phyloP scores from a whole-genome alignment of 2,329 filamentous ascomycete species.

The Calonectria hongkongensis region DNA sequence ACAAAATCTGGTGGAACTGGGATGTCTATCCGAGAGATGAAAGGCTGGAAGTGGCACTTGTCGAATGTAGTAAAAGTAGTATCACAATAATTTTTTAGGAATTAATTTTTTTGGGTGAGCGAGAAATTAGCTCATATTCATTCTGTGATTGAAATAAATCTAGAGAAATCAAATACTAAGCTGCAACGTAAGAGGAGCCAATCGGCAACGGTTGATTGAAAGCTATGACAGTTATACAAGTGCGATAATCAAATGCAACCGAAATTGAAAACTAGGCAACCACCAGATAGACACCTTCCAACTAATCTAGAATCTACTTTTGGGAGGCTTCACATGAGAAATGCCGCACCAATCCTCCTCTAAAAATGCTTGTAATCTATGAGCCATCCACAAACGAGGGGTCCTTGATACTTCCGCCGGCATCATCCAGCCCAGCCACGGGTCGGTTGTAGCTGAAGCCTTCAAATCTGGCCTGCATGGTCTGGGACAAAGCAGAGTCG shows the following conservation, averaged over 20 bases:
- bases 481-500: slow-evolving; percentile 90
- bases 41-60: no score
- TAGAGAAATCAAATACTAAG: no score
- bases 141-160: no score
- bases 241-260: slow-evolving; percentile 22
- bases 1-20: no score
- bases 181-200: no score
- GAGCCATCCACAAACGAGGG: slow-evolving; percentile 73
- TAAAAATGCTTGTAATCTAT: slow-evolving; percentile 2
- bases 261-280: slow-evolving; percentile 11
- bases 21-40: no score
- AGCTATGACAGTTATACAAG: slow-evolving; percentile 4
- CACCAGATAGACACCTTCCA: background rate
- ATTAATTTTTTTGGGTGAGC: no score
- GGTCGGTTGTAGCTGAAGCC: slow-evolving; percentile 98
- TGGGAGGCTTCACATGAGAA: background rate
- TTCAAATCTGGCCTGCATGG: slow-evolving; percentile 94
- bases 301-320: slow-evolving; percentile 3
- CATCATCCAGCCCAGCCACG: slow-evolving; percentile 92
- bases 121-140: no score
- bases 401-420: slow-evolving; percentile 93
- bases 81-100: no score
- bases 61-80: no score
- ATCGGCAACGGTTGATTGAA: background rate
- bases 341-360: background rate